These are phyloP conservation scores for Heterobasidion irregulare DNA, from an alignment of 1,284 basidiomycete species.

Conservation along the genomic window DNA sequence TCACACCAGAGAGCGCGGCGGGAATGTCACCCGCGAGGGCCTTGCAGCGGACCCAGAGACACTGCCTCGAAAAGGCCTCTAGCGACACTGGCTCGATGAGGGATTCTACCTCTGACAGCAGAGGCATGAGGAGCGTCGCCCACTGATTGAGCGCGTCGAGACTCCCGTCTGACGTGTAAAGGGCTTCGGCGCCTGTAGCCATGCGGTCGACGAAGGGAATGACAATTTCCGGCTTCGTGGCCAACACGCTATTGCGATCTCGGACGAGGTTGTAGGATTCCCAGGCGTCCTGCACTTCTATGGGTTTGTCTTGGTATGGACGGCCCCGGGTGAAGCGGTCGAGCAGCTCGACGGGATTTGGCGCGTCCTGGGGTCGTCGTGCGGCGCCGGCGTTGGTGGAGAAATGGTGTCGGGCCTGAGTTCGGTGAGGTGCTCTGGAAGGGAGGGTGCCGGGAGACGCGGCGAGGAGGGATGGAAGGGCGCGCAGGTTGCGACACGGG, in stretches of 20 bases:
- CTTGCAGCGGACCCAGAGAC: conserved; percentile 23
- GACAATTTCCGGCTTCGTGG: neutral
- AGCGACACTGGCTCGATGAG: conserved; percentile 6
- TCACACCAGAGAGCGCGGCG: conserved; percentile 21
- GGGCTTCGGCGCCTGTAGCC: conserved; percentile 4
- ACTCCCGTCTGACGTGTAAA: neutral
- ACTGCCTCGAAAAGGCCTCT: conserved; percentile 17
- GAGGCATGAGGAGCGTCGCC: conserved; percentile 1
- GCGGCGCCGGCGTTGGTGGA: conserved; percentile 1
- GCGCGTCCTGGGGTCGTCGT: neutral
- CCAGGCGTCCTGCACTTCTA: conserved; percentile 10
- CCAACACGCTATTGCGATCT: neutral
- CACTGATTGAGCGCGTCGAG: conserved; percentile 1
- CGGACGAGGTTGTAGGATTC: conserved; percentile 5
- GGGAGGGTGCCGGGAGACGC: neutral
- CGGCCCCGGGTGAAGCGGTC: conserved; percentile 8
- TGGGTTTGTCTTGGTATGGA: conserved; percentile 5
- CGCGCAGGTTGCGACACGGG: neutral
- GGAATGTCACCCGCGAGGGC: conserved; percentile 28
- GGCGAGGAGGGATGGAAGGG: neutral
- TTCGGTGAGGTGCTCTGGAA: neutral
- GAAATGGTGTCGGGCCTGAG: neutral
- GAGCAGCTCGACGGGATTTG: neutral
- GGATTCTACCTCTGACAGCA: conserved; percentile 10
- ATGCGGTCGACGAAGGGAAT: conserved; percentile 11